These are phyloP conservation scores for Phytophthora colocasiae DNA, from an alignment of 352 stramenopile genomes.

Conservation along the genomic window DNA sequence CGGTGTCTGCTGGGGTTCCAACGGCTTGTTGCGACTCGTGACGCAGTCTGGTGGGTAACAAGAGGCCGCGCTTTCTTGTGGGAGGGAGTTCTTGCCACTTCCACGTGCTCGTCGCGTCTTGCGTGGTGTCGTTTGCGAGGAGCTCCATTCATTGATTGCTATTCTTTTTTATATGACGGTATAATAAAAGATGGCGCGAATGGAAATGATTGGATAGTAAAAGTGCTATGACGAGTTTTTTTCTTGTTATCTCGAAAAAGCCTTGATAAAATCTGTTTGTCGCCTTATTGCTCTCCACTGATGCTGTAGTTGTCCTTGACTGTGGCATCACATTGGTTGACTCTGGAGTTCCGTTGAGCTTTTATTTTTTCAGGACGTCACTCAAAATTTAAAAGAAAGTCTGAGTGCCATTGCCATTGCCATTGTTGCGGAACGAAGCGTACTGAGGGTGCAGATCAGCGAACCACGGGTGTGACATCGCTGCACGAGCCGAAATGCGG, in stretches of 20 bases:
- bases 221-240: too few relatives aligned
- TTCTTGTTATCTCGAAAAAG: constrained; percentile 4
- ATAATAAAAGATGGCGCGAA: constrained; percentile 15
- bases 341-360: constrained; percentile 2
- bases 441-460: constrained; percentile 82
- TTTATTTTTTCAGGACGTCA: constrained; percentile 1
- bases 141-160: constrained; percentile 45
- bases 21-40: constrained; percentile 6
- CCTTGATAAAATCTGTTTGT: constrained; percentile 13
- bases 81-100: constrained; percentile 28
- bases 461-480: constrained; percentile 89
- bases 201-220: constrained; percentile 15
- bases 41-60: constrained; percentile 25
- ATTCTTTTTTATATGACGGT: too few relatives aligned
- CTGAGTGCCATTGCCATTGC: constrained; percentile 55
- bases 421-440: constrained; percentile 70
- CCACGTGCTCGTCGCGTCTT: constrained; percentile 22
- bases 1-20: constrained; percentile 12
- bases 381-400: constrained; percentile 35
- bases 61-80: constrained; percentile 41
- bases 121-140: constrained; percentile 55
- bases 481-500: constrained; percentile 81
- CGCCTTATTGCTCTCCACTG: neutral
- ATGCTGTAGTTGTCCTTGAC: neutral
- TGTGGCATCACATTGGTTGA: neutral